Percentiles rank a stretch among this genome's conserved stretches.
Evolutionary conservation across 2,329 filamentous ascomycete species (phyloP).

Genomic region (Periconia digitata): DNA sequence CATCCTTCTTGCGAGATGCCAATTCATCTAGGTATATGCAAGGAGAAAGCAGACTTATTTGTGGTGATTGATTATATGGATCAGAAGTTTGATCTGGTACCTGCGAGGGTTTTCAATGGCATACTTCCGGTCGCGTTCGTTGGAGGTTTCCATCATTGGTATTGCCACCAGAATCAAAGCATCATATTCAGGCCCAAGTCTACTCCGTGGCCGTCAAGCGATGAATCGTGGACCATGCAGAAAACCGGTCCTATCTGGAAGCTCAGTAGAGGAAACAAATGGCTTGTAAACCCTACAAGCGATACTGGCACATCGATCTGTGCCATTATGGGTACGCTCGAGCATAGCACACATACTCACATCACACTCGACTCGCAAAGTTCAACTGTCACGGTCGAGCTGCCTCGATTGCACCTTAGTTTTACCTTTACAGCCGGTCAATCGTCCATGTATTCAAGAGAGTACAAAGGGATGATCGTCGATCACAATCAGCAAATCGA

Average conservation of each 20-base stretch:
- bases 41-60: not conserved
- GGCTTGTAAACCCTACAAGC: not conserved
- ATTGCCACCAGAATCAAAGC: not conserved
- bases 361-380: slow-evolving; percentile 7
- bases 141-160: not conserved
- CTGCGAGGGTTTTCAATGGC: not conserved
- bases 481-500: slow-evolving; percentile 26
- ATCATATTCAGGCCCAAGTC: not conserved
- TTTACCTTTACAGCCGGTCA: slow-evolving; percentile 11
- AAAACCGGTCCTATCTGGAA: not conserved
- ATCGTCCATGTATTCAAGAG: slow-evolving; percentile 19
- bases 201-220: not conserved
- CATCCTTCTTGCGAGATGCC: not conserved
- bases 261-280: not conserved
- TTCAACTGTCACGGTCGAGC: slow-evolving; percentile 13
- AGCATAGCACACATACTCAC: slow-evolving; percentile 16
- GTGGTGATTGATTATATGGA: not conserved
- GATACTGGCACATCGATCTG: not conserved
- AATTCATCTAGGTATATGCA: not conserved
- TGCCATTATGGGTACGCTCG: not conserved
- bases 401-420: slow-evolving; percentile 16
- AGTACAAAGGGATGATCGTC: slow-evolving; percentile 29
- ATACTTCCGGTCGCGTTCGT: not conserved
- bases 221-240: not conserved
- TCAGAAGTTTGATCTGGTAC: not conserved